These are phyloP conservation scores for Phaffia tasmanica DNA, from an alignment of 768 basidiomycete species.

Conservation along the genomic window DNA sequence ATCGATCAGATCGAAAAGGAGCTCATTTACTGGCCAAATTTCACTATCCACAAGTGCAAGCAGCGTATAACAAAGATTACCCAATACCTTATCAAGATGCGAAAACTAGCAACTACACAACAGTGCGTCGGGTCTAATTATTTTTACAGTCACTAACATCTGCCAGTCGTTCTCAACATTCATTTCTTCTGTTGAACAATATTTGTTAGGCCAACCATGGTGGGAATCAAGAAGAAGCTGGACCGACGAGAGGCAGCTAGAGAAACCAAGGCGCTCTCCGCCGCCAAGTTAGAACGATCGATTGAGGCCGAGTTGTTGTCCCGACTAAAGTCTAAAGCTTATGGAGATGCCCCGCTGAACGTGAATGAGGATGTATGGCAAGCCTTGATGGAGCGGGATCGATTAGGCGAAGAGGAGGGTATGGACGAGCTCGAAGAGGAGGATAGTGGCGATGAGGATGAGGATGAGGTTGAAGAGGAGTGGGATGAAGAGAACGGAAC, in stretches of 20 bases:
- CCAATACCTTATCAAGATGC: conserved; percentile 97
- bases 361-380: conserved; percentile 97
- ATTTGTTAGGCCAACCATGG: conserved; percentile 63
- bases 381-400: conserved; percentile 72
- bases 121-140: conserved; percentile 49
- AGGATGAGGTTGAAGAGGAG: conserved; percentile 38
- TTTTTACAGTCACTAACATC: background rate
- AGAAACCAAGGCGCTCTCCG: conserved; percentile 90
- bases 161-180: background rate
- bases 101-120: conserved; percentile 70
- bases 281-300: conserved; percentile 84
- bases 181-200: background rate
- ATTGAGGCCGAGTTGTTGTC: conserved; percentile 95
- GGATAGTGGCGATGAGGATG: conserved; percentile 31
- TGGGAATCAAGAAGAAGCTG: conserved; percentile 93
- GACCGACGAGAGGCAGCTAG: conserved; percentile 83
- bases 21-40: conserved; percentile 96
- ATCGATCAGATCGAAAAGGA: conserved; percentile 73
- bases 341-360: conserved; percentile 93
- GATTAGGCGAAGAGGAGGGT: conserved; percentile 29
- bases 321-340: conserved; percentile 89
- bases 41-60: conserved; percentile 96
- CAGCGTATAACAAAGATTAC: conserved; percentile 98
- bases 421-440: conserved; percentile 37
- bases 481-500: conserved; percentile 43